Evolutionary conservation across 2,329 filamentous ascomycete genomes (phyloP).

Genomic region (Aspergillus quadricinctus): DNA sequence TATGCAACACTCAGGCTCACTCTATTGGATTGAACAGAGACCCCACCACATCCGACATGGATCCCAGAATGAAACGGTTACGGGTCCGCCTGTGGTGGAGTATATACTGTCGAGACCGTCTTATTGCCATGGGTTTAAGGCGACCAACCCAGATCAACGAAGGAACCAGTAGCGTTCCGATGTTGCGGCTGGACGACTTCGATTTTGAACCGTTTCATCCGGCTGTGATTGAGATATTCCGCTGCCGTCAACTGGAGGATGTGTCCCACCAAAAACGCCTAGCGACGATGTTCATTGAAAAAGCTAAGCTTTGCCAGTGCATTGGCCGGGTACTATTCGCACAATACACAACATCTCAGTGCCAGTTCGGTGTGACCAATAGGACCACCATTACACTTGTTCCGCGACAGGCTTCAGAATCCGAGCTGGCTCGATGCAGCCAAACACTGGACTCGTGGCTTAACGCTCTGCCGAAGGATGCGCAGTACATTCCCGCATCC

Average conservation of each 20-base stretch:
- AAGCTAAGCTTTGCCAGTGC: constrained; percentile 78
- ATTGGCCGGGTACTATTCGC: constrained; percentile 80
- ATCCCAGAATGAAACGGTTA: constrained; percentile 46
- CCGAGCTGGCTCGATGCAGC: constrained; percentile 71
- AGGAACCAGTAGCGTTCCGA: constrained; percentile 86
- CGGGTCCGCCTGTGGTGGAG: constrained; percentile 95
- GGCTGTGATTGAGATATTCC: constrained; percentile 60
- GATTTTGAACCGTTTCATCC: constrained; percentile 64
- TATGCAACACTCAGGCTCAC: constrained; percentile 22
- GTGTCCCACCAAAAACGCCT: constrained; percentile 67
- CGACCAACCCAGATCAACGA: constrained; percentile 84
- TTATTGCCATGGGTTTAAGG: constrained; percentile 84
- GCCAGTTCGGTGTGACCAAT: constrained; percentile 63
- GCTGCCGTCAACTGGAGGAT: constrained; percentile 66
- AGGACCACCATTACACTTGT: constrained; percentile 75
- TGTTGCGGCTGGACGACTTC: constrained; percentile 75
- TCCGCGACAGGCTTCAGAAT: constrained; percentile 75
- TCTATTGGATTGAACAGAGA: constrained; percentile 20
- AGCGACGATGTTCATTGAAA: constrained; percentile 80
- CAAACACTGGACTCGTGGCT: constrained; percentile 71
- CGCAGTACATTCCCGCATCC: constrained; percentile 61
- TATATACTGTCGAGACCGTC: constrained; percentile 83
- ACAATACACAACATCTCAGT: constrained; percentile 81
- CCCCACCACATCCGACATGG: constrained; percentile 12
- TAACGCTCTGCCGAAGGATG: constrained; percentile 62